phyloP scores from a whole-genome alignment of 768 basidiomycete genomes.

The Cantharellus cinnabarinus region DNA sequence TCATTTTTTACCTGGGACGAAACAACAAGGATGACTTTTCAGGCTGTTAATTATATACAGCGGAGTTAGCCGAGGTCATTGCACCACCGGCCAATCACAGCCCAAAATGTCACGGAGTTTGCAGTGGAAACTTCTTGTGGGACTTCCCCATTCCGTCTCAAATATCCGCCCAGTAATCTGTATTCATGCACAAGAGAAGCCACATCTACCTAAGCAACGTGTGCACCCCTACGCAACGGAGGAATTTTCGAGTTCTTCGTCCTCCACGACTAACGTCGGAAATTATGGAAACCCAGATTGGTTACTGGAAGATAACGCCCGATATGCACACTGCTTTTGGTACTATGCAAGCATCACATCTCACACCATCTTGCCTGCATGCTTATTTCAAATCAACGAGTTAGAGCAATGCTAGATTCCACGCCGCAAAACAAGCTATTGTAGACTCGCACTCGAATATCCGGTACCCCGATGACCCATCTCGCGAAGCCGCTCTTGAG shows the following conservation, averaged over 20 bases:
- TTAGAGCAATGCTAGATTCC: slow-evolving; percentile 67
- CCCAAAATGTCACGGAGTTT: too few species aligned
- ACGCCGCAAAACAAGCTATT: slow-evolving; percentile 40
- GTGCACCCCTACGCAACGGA: not conserved
- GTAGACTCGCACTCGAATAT: slow-evolving; percentile 33
- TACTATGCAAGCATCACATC: too few species aligned
- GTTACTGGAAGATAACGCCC: too few species aligned
- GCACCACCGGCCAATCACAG: too few species aligned
- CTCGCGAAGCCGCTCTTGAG: slow-evolving; percentile 33
- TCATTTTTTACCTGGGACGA: too few species aligned
- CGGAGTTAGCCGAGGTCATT: too few species aligned
- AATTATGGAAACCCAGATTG: too few species aligned
- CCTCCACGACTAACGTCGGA: not conserved
- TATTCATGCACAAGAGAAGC: not conserved
- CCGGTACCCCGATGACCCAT: slow-evolving; percentile 17
- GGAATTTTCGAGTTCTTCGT: not conserved
- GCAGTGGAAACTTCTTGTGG: not conserved
- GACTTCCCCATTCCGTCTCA: not conserved
- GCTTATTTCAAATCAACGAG: too few species aligned
- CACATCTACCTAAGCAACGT: not conserved
- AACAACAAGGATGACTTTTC: too few species aligned
- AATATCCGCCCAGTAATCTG: not conserved
- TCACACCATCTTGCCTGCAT: too few species aligned
- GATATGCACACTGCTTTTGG: too few species aligned
- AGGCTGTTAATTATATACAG: too few species aligned